Base-by-base conservation (phyloP, 208 protist genomes). In the Phytomonas francai region DNA sequence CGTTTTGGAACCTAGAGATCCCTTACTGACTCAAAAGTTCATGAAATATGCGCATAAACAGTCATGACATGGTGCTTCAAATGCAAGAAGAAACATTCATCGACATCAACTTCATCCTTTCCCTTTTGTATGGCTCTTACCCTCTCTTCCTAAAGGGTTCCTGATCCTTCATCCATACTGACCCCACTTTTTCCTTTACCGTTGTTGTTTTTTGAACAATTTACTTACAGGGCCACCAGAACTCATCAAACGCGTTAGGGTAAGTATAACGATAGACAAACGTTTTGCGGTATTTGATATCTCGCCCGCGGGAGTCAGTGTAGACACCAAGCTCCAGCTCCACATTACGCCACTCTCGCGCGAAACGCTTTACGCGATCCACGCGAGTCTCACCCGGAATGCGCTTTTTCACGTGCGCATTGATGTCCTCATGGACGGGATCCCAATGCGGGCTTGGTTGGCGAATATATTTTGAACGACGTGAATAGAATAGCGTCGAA, bases 221-320 rank as follows among this genome's bases (percentile, higher is more conserved):
- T 9, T 56, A 19, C 49, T 45, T 67, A 76, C 84, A 90, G 6
- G 89, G 89, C 89, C 89, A 95, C 89, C 89, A 95, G 72, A 89
- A 95, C 74, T 95, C 89, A 49, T 95, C 89, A 77, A 95, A 95
- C 2, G 89, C 86, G 67, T 95, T 95, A 14, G 89, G 89, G 74
- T 95, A 95, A 9, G 89, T 95, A 75, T 95, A 95, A 74, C 86
- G 89, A 72, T 95, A 95, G 16, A 95, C 89, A 64, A 92, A 95
- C 6, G 89, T 95, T 63, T 95, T 95, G 42, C 89, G 77, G 74
- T 95, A 92, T 73, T 95, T 95, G 51, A 95, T 83, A 54, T 95
- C 89, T 66, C 89, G 84, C 62, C 89, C 89, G 60, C 89, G 84
- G 8, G 86, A 88, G 59, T 95, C 89, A 72, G 89, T 89, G 81